Percentiles rank a stretch among this genome's conserved stretches.
Conservation (phyloP, 768 basidiomycete genomes). For the Pholiota molesta region DNA sequence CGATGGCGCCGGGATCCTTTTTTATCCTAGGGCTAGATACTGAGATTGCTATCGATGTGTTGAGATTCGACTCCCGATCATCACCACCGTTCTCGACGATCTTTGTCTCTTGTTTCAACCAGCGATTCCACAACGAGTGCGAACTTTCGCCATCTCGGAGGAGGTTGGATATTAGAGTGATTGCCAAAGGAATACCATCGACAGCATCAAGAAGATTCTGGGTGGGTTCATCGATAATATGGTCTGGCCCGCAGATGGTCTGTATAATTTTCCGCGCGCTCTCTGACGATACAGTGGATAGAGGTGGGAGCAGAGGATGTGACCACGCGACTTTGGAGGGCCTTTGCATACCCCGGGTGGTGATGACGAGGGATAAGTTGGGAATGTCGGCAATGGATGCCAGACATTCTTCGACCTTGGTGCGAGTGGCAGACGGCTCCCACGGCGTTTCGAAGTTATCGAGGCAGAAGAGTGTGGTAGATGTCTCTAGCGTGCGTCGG, state of each 20-base stretch:
- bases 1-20: constrained; percentile 26
- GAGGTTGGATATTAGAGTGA: constrained; percentile 34
- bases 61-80: constrained; percentile 29
- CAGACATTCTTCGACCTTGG: constrained; percentile 28
- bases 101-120: constrained; percentile 30
- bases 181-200: constrained; percentile 36
- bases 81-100: constrained; percentile 32
- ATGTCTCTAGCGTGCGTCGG: background rate
- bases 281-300: constrained; percentile 29
- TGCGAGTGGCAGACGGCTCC: constrained; percentile 27
- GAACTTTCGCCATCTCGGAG: constrained; percentile 33
- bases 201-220: constrained; percentile 31
- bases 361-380: constrained; percentile 28
- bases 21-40: constrained; percentile 31
- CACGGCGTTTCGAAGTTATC: constrained; percentile 39
- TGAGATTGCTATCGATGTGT: constrained; percentile 34
- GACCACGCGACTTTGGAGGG: constrained; percentile 30
- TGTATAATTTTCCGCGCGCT: constrained; percentile 28
- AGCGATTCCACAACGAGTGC: constrained; percentile 30
- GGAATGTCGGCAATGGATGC: constrained; percentile 22
- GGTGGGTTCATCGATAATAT: constrained; percentile 24
- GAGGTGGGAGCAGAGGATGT: constrained; percentile 23
- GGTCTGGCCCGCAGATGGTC: constrained; percentile 22
- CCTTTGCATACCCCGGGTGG: constrained; percentile 32
- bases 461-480: constrained; percentile 22